Conservation (phyloP, 371 early-diverging fungal genomes). For the Mucor irregularis region DNA sequence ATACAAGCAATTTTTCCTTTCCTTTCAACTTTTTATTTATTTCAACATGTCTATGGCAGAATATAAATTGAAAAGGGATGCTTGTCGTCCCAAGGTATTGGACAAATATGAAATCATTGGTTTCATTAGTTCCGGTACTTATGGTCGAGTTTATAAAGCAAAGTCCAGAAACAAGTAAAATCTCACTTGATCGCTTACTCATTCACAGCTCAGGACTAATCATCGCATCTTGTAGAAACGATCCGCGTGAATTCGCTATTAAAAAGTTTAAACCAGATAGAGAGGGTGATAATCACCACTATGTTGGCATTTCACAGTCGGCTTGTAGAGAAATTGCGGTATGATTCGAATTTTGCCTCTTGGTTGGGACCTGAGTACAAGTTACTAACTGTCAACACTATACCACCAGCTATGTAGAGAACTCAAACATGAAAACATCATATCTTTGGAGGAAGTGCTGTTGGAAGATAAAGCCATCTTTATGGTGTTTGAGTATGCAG, state of each 20-base stretch:
- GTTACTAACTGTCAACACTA: too few relatives aligned
- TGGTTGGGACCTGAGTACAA: too few relatives aligned
- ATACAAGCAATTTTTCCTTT: neutral
- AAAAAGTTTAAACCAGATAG: constrained; percentile 96
- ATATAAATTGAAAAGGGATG: constrained; percentile 62
- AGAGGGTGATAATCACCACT: constrained; percentile 80
- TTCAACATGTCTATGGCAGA: constrained; percentile 52
- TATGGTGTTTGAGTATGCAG: constrained; percentile 95
- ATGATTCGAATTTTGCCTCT: constrained; percentile 3
- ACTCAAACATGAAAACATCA: constrained; percentile 84
- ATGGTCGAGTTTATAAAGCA: constrained; percentile 94
- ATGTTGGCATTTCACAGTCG: constrained; percentile 90
- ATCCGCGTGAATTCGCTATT: constrained; percentile 75
- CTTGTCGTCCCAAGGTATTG: constrained; percentile 61
- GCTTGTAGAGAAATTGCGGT: constrained; percentile 93
- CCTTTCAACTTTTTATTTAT: neutral
- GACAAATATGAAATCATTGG: constrained; percentile 86
- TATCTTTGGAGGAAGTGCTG: constrained; percentile 82
- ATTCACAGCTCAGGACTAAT: neutral
- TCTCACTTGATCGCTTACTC: neutral
- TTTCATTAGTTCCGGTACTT: constrained; percentile 92
- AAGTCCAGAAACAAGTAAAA: constrained; percentile 63
- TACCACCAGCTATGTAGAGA: constrained; percentile 24
- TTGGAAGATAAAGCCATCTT: constrained; percentile 90
- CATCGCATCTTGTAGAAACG: constrained; percentile 38